Conservation (phyloP, 176 grass and related monocot genomes). For the Guadua angustifolia region DNA sequence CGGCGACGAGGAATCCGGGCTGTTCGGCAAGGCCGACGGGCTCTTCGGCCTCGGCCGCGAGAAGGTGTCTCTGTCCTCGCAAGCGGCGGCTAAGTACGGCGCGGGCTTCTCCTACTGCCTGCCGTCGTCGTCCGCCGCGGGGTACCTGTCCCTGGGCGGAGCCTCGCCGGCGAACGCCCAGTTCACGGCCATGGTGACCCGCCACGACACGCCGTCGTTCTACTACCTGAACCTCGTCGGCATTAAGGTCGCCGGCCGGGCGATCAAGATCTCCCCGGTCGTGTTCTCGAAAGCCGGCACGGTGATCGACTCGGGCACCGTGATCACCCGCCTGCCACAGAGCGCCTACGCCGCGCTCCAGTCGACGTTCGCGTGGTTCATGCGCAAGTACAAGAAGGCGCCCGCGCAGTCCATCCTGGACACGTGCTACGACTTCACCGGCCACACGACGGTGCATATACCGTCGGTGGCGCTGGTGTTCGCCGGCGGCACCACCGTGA, state of each 20-base stretch:
- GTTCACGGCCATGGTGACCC: conserved; percentile 66
- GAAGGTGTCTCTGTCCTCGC: conserved; percentile 67
- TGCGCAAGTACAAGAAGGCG: conserved; percentile 60
- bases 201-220: conserved; percentile 47
- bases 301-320: conserved; percentile 85
- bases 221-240: conserved; percentile 71
- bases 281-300: conserved; percentile 51
- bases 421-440: conserved; percentile 90
- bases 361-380: conserved; percentile 44
- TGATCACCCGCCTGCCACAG: conserved; percentile 76
- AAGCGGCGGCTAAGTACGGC: conserved; percentile 62
- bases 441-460: conserved; percentile 42
- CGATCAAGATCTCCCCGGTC: conserved; percentile 17
- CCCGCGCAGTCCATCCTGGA: conserved; percentile 69
- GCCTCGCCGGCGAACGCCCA: conserved; percentile 23
- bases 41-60: conserved; percentile 70
- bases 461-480: conserved; percentile 69
- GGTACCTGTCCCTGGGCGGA: conserved; percentile 63
- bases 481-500: conserved; percentile 48
- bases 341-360: conserved; percentile 59
- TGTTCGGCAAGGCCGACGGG: conserved; percentile 65
- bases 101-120: conserved; percentile 84
- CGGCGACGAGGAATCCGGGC: conserved; percentile 53
- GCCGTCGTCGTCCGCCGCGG: conserved; percentile 49
- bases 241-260: conserved; percentile 55